These are phyloP conservation scores for Aureobasidium sp. DNA, from an alignment of 2,329 filamentous ascomycete species.

Conservation along the genomic window DNA sequence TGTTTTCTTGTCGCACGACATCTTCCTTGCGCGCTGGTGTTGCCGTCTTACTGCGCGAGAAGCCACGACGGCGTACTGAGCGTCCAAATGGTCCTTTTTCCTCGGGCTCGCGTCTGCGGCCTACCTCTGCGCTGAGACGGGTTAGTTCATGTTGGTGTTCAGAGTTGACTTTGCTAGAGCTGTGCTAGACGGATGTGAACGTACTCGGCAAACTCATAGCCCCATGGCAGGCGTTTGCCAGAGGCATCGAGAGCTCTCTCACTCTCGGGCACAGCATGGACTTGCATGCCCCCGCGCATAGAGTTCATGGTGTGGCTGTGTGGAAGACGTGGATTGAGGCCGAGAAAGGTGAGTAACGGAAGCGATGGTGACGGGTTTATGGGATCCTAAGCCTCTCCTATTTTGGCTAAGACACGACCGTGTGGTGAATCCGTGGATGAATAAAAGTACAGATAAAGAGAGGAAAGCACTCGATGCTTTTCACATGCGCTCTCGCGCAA, in stretches of 20 bases:
- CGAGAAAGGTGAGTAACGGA: not conserved
- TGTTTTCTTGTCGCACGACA: conserved; percentile 36
- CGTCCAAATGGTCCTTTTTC: conserved; percentile 57
- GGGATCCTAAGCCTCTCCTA: not conserved
- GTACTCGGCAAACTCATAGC: conserved; percentile 54
- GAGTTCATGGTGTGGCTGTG: conserved; percentile 12
- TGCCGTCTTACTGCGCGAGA: conserved; percentile 44
- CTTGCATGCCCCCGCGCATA: conserved; percentile 45
- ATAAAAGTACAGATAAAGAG: not conserved
- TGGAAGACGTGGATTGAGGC: not conserved
- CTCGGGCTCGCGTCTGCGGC: conserved; percentile 40
- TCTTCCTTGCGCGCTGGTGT: conserved; percentile 53
- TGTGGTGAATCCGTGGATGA: not conserved
- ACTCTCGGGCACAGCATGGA: conserved; percentile 55
- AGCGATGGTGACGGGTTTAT: not conserved
- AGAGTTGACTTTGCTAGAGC: not conserved
- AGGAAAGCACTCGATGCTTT: not conserved
- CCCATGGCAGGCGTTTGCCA: conserved; percentile 55
- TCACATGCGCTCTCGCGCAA: not conserved
- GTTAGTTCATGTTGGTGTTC: not conserved
- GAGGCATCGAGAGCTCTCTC: conserved; percentile 53
- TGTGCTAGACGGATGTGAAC: conserved; percentile 20
- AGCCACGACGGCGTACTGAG: conserved; percentile 34
- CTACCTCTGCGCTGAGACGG: conserved; percentile 12
- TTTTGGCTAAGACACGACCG: not conserved